phyloP scores from a whole-genome alignment of 2,329 filamentous ascomycete species.

The Claviceps pazoutovae region DNA sequence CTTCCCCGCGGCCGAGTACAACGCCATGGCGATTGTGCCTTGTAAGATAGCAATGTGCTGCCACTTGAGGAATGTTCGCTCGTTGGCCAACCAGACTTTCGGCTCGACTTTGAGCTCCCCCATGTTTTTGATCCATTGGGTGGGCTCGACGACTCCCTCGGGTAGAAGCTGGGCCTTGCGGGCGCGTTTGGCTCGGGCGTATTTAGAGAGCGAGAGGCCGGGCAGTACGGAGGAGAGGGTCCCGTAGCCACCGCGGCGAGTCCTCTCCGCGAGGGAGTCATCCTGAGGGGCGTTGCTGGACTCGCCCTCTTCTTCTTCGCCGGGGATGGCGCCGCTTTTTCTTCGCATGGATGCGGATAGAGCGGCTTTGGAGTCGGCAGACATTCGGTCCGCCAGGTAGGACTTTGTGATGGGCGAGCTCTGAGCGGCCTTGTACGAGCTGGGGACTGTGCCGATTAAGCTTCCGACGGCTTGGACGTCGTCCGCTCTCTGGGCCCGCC shows the following conservation, averaged over 20 bases:
- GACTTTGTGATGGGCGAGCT: slow-evolving; percentile 58
- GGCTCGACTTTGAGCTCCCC: slow-evolving; percentile 87
- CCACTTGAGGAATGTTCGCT: slow-evolving; percentile 98
- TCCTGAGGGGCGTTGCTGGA: slow-evolving; percentile 21
- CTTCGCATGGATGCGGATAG: slow-evolving; percentile 15
- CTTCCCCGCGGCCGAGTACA: slow-evolving; percentile 78
- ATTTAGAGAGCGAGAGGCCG: slow-evolving; percentile 68
- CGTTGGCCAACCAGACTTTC: slow-evolving; percentile 97
- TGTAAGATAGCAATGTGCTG: slow-evolving; percentile 87
- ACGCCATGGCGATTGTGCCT: slow-evolving; percentile 64
- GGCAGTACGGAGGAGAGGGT: slow-evolving; percentile 63
- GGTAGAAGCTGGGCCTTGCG: slow-evolving; percentile 45
- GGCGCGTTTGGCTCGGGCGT: slow-evolving; percentile 44
- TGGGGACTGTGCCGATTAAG: slow-evolving; percentile 51
- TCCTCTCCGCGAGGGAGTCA: slow-evolving; percentile 10
- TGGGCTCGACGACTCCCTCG: slow-evolving; percentile 75
- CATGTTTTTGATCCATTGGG: slow-evolving; percentile 84
- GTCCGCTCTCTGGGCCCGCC: slow-evolving; percentile 65
- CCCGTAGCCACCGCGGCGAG: slow-evolving; percentile 27
- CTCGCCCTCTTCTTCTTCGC: slow-evolving; percentile 25
- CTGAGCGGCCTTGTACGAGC: slow-evolving; percentile 42
- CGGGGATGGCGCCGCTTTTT: slow-evolving; percentile 13
- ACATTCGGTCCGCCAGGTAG: slow-evolving; percentile 42
- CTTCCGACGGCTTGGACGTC: slow-evolving; percentile 84
- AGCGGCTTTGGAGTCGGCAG: slow-evolving; percentile 27